phyloP scores from a whole-genome alignment of 148 eudicot species.

The Amaranthus cruentus region DNA sequence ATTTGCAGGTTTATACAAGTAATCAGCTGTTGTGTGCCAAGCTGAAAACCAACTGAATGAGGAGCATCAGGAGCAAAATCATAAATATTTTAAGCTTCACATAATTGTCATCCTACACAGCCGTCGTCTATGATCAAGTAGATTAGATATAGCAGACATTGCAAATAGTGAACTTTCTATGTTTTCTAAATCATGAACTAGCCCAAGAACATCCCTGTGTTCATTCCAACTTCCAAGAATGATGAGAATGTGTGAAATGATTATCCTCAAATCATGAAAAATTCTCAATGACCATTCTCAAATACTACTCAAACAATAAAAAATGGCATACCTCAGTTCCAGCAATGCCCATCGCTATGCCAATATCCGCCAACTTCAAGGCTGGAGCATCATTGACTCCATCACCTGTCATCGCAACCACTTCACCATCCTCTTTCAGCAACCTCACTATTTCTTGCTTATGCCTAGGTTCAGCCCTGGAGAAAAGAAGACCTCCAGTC shows the following conservation, averaged over 20 bases:
- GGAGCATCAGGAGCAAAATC: not conserved
- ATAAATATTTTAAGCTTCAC: not conserved
- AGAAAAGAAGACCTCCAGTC: slow-evolving; percentile 53
- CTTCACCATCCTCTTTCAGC: slow-evolving; percentile 71
- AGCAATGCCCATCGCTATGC: slow-evolving; percentile 80
- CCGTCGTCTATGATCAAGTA: not conserved
- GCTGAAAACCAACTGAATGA: not conserved
- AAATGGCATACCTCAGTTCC: slow-evolving; percentile 58
- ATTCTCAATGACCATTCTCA: not conserved
- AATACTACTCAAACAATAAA: not conserved
- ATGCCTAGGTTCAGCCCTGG: slow-evolving; percentile 80
- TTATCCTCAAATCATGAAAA: not conserved
- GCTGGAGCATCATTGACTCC: slow-evolving; percentile 86
- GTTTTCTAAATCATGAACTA: not conserved
- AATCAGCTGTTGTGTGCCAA: not conserved
- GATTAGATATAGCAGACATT: not conserved
- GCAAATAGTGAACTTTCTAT: not conserved
- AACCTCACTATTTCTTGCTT: slow-evolving; percentile 70
- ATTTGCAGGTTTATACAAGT: too few relatives aligned
- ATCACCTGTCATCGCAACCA: slow-evolving; percentile 84
- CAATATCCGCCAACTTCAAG: slow-evolving; percentile 67
- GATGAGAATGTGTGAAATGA: not conserved
- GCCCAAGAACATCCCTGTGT: not conserved
- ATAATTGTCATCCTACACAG: not conserved
- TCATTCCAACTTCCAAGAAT: not conserved